Evolutionary conservation across 441 rosid species (phyloP), one percentile per base, ranked within the genome.

Genomic region (Breynia disticha): DNA sequence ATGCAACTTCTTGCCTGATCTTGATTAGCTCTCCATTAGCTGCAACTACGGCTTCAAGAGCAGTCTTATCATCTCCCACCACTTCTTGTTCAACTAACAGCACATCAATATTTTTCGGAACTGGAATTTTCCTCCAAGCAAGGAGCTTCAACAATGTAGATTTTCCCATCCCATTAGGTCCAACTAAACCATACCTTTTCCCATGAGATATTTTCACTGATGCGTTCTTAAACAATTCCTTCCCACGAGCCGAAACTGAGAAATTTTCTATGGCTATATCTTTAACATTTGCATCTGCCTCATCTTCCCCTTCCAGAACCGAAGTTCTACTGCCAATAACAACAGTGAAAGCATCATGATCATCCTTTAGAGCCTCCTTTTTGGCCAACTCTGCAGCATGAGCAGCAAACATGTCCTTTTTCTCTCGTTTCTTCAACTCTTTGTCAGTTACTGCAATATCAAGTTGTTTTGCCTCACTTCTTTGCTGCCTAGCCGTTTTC

Each of bases 71-170:
- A 74, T 84, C 95, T 43, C 95, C 97, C 19, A 84, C 74, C 58
- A 90, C 94, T 73, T 90, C 97, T 71, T 90, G 95, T 69, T 90
- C 96, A 50, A 87, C 97, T 69, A 90, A 72, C 53, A 90, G 91
- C 64, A 90, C 97, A 74, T 90, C 96, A 43, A 87, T 90, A 61
- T 90, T 87, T 67, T 75, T 90, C 0, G 97, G 96, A 21, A 90
- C 96, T 1, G 96, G 97, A 61, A 90, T 81, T 79, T 83, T 87
- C 81, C 97, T 77, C 96, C 96, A 90, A 32, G 96, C 95, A 60
- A 90, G 86, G 65, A 90, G 88, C 82, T 87, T 90, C 59, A 87
- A 69, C 66, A 90, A 57, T 1, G 97, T 87, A 64, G 97, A 90
- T 70, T 90, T 87, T 16, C 96, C 96, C 87, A 70, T 87, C 73